Percentiles rank a stretch among this genome's conserved stretches.
These are phyloP conservation scores for Abortiporus biennis DNA, from an alignment of 1,284 basidiomycete genomes.

Conservation along the genomic window DNA sequence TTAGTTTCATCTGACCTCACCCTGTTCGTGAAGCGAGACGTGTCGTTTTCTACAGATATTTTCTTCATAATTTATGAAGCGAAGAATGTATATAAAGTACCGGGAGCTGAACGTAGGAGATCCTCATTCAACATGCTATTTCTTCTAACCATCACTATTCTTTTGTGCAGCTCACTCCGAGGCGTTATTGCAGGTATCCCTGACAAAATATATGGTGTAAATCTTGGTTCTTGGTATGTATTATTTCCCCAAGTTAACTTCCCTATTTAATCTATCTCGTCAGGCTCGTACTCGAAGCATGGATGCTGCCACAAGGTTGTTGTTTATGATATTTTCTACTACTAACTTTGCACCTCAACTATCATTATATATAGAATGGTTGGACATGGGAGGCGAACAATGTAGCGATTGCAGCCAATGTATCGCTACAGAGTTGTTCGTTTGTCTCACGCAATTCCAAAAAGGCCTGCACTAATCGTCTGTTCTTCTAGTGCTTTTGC, in stretches of 20 bases:
- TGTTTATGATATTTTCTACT: neutral
- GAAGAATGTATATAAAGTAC: too few relatives aligned
- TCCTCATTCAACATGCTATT: too few relatives aligned
- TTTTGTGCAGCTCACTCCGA: too few relatives aligned
- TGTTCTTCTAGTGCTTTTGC: slow-evolving; percentile 45
- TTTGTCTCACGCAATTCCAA: too few relatives aligned
- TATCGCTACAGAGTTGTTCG: slow-evolving; percentile 56
- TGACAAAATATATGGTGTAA: slow-evolving; percentile 60
- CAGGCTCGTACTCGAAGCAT: slow-evolving; percentile 58
- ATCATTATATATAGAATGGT: slow-evolving; percentile 51
- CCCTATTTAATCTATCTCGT: neutral
- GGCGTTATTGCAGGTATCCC: too few relatives aligned
- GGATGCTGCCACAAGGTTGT: slow-evolving; percentile 62
- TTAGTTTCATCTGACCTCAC: too few relatives aligned
- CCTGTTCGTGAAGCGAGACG: too few relatives aligned
- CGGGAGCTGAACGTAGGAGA: too few relatives aligned
- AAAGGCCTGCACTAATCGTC: too few relatives aligned
- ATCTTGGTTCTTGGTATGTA: slow-evolving; percentile 53
- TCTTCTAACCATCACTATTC: too few relatives aligned
- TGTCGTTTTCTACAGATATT: too few relatives aligned
- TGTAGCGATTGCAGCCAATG: slow-evolving; percentile 50
- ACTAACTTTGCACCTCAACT: neutral
- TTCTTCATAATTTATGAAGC: too few relatives aligned
- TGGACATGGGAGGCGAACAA: slow-evolving; percentile 54
- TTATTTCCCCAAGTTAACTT: neutral